Conservation (phyloP, 2,329 filamentous ascomycete genomes). For the Grosmannia huntii region DNA sequence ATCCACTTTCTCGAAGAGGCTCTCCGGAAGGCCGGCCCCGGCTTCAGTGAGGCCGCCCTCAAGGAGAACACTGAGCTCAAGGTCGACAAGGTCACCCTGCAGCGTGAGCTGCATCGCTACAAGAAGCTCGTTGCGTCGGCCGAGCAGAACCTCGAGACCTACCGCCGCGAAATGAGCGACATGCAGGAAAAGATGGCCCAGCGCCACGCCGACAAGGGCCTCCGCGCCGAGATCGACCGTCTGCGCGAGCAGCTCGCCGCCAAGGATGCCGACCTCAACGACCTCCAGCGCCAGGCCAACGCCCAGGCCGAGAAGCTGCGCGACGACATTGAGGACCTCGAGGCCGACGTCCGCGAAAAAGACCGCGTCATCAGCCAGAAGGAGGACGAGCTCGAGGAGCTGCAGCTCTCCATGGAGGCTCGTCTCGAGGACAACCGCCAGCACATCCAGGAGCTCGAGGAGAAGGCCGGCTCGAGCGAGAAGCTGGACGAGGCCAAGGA, state of each 20-base stretch:
- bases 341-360: conserved; percentile 64
- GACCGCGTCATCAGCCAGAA: conserved; percentile 59
- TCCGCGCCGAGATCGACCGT: conserved; percentile 47
- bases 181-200: conserved; percentile 71
- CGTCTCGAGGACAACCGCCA: conserved; percentile 43
- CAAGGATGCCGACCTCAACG: conserved; percentile 46
- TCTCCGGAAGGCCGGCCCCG: conserved; percentile 72
- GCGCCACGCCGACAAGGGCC: conserved; percentile 58
- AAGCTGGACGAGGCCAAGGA: conserved; percentile 44
- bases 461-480: conserved; percentile 37
- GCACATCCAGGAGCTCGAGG: conserved; percentile 40
- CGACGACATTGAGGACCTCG: conserved; percentile 63
- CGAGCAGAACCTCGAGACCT: conserved; percentile 75
- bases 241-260: conserved; percentile 44
- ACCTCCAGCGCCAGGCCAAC: conserved; percentile 47
- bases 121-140: conserved; percentile 73
- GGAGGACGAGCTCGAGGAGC: conserved; percentile 50
- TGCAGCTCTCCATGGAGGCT: conserved; percentile 42
- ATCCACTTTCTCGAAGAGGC: conserved; percentile 94
- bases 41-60: conserved; percentile 77
- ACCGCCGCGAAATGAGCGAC: conserved; percentile 68
- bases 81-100: conserved; percentile 80
- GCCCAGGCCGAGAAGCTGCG: conserved; percentile 51
- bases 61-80: conserved; percentile 96
- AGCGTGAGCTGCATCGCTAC: conserved; percentile 73